Evolutionary conservation across 2,329 filamentous ascomycete genomes (phyloP), one percentile per base, ranked within the genome.

Genomic region (Diaporthe velutina): DNA sequence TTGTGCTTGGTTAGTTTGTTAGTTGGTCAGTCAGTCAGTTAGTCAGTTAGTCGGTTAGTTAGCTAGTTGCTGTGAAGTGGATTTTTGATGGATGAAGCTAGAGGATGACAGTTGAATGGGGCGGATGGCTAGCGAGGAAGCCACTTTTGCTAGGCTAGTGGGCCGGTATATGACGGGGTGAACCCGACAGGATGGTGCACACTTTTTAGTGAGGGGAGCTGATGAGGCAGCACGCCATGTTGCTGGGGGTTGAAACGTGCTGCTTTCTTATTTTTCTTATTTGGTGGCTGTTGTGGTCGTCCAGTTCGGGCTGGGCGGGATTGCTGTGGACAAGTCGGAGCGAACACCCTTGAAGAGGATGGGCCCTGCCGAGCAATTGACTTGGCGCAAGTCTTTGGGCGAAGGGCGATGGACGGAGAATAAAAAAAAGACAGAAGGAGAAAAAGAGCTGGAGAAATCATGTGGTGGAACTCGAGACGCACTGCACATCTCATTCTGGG

Each of bases 281-380:
- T 58, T 58, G 22, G 4, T 25, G 35, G n/a, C 57, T 60, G 35
- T n/a, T 25, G 30, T 35, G 19, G 30, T 22, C 33, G 19, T 35
- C 55, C 7, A 33, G 55, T n/a, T 50, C 61, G 61, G 61, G 61
- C 61, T 52, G 28, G 19, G 61, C 61, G 61, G 61, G 61, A 67
- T 67, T 67, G 61, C 61, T 33, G 61, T 50, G 42, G 61, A 38
- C 61, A 17, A 19, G 38, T 15, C 35, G 22, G 58, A 5, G 58
- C 3, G 35, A 42, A 10, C 35, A 28, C 22, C 13, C 13, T 64
- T 64, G 58, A 3, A 64, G 58, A 40, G 40, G 25, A 8, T 64
- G 38, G 58, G 2, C 58, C 58, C 58, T 64, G 58, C 38, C 58
- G 58, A 33, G 58, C 35, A 35, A 28, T 19, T 40, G 57, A 60